phyloP scores from a whole-genome alignment of 306 rosid species.

The Cicer pinnatifidum region DNA sequence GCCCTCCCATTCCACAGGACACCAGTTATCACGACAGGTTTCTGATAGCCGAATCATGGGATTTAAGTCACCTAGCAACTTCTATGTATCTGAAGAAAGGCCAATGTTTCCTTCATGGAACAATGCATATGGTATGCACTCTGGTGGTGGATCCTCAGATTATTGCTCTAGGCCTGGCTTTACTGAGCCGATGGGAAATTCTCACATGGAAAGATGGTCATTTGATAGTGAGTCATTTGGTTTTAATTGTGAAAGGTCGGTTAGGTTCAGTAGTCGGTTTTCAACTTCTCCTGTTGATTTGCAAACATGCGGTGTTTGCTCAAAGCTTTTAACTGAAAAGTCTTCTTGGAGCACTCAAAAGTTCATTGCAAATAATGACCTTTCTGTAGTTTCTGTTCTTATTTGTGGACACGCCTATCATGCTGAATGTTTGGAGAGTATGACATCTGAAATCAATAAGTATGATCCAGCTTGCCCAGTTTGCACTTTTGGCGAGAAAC shows the following conservation, averaged over 20 bases:
- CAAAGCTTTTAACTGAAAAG: conserved; percentile 61
- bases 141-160: conserved; percentile 76
- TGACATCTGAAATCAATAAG: conserved; percentile 78
- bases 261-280: conserved; percentile 61
- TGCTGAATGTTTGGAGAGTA: conserved; percentile 85
- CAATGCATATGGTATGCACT: conserved; percentile 64
- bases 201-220: conserved; percentile 82
- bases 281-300: conserved; percentile 66
- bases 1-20: conserved; percentile 67
- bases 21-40: conserved; percentile 61
- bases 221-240: conserved; percentile 80
- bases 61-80: conserved; percentile 64
- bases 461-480: conserved; percentile 89
- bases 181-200: conserved; percentile 73
- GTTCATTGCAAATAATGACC: conserved; percentile 58
- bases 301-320: conserved; percentile 70
- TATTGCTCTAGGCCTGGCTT: conserved; percentile 88
- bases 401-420: conserved; percentile 87
- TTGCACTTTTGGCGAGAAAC: conserved; percentile 83
- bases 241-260: conserved; percentile 63
- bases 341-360: conserved; percentile 66
- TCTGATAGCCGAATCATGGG: conserved; percentile 67
- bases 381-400: conserved; percentile 77
- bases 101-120: conserved; percentile 59
- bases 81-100: conserved; percentile 67